Conservation (phyloP, 2,329 filamentous ascomycete genomes). For the Penicillium italicum region DNA sequence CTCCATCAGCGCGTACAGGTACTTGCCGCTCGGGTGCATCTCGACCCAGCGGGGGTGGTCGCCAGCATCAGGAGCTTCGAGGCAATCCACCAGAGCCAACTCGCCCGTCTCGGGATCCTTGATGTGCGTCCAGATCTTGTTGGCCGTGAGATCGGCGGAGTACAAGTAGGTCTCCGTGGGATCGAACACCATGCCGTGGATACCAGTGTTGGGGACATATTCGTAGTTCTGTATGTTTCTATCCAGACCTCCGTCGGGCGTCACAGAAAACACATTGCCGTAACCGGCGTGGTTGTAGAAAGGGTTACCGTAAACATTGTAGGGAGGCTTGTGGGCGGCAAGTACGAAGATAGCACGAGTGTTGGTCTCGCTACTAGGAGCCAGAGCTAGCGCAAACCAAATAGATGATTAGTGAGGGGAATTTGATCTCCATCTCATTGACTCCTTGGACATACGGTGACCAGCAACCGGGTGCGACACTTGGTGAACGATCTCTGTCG, state of each 20-base stretch:
- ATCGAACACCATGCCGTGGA: conserved; percentile 51
- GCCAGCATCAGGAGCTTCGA: conserved; percentile 64
- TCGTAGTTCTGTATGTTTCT: conserved; percentile 46
- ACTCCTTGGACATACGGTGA: conserved; percentile 54
- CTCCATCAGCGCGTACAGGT: conserved; percentile 85
- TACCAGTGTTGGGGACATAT: conserved; percentile 44
- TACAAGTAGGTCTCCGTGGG: conserved; percentile 46
- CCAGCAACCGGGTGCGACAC: conserved; percentile 71
- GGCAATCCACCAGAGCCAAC: conserved; percentile 66
- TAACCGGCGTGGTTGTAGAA: conserved; percentile 83
- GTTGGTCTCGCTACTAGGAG: conserved; percentile 67
- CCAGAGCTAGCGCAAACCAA: conserved; percentile 52
- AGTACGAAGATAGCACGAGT: conserved; percentile 88
- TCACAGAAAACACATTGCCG: conserved; percentile 63
- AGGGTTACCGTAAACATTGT: conserved; percentile 82
- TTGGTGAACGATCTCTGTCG: conserved; percentile 71
- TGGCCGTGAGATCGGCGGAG: conserved; percentile 48
- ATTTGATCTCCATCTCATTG: background rate
- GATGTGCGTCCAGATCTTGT: conserved; percentile 72
- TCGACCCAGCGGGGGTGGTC: conserved; percentile 89
- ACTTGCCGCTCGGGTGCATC: conserved; percentile 71
- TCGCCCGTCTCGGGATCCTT: conserved; percentile 61
- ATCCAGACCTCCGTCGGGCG: conserved; percentile 40
- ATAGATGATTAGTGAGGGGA: conserved; percentile 1
- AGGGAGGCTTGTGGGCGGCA: conserved; percentile 71